Evolutionary conservation across 768 basidiomycete species (phyloP), one percentile per base, ranked within the genome.

Genomic region (Mycena olivaceomarginata): DNA sequence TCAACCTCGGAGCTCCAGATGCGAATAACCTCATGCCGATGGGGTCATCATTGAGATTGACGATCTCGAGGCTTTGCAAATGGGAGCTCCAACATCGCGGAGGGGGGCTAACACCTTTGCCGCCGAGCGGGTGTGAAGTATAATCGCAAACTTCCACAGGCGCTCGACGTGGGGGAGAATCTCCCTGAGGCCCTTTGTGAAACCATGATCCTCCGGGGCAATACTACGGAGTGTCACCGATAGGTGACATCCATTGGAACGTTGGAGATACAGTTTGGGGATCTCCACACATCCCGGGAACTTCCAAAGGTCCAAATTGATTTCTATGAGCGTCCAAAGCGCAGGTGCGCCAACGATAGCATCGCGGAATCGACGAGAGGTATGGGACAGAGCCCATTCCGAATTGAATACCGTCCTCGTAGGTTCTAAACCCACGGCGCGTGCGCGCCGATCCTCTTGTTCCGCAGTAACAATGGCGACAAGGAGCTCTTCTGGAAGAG

Each of bases 401-500:
- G 51, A 53, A n/a, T 53, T 53, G 51, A 22, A n/a, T 9, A n/a
- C 15, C 43, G 11, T 53, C 51, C 31, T 11, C 51, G 51, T 53
- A n/a, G 8, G 20, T n/a, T n/a, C n/a, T 18, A 48, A 18, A 15
- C 18, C 48, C 18, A 16, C 48, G 16, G 48, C 48, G 48, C 48
- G 15, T 2, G 18, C 16, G 18, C 15, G 13, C 48, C 18, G 39
- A 8, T 20, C 56, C 16, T 45, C 56, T 11, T 64, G 70, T 40
- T 48, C 70, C 1, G 65, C 53, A n/a, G 16, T 18, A n/a, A 40
- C 64, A 18, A 73, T 65, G 43, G 46, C 22, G 1, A 43, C 41
- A n/a, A 73, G 63, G 8, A 73, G 64, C 20, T 67, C 72, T 6
- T 43, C 7, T 7, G 72, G 65, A n/a, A 72, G 63, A 18, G n/a